These are phyloP conservation scores for Phtheirospermum japonicum DNA, from an alignment of 257 asterid genomes.

Conservation along the genomic window DNA sequence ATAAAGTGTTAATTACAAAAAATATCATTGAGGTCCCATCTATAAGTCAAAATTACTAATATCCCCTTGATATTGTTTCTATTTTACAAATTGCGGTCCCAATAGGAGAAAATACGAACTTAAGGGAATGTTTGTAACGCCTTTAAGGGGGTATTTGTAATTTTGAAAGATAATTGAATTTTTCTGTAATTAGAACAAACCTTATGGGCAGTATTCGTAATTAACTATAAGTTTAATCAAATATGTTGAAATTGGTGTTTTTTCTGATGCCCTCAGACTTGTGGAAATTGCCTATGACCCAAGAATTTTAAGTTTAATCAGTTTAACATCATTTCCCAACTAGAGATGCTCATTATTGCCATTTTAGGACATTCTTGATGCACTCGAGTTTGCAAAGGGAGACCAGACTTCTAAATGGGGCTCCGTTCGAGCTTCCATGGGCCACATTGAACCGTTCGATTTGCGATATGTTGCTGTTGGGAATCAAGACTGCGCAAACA, in stretches of 20 bases:
- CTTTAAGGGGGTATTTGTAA: too few species aligned
- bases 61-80: background rate
- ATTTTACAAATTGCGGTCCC: too few species aligned
- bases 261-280: background rate
- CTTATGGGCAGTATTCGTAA: too few species aligned
- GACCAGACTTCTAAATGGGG: slow-evolving; percentile 69
- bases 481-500: slow-evolving; percentile 83
- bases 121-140: too few species aligned
- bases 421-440: slow-evolving; percentile 79
- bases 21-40: background rate
- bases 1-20: background rate
- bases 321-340: slow-evolving; percentile 12
- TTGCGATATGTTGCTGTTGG: slow-evolving; percentile 78
- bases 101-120: too few species aligned
- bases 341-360: background rate
- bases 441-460: slow-evolving; percentile 81
- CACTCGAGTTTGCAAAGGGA: slow-evolving; percentile 88
- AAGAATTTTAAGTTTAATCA: background rate
- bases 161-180: too few species aligned
- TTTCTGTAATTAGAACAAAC: too few species aligned
- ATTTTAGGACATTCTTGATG: slow-evolving; percentile 70
- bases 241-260: background rate
- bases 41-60: background rate
- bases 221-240: too few species aligned
- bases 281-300: background rate